Percentiles rank a stretch among this genome's conserved stretches.
Conservation (phyloP, 2,329 filamentous ascomycete species). For the Curvularia sp. region DNA sequence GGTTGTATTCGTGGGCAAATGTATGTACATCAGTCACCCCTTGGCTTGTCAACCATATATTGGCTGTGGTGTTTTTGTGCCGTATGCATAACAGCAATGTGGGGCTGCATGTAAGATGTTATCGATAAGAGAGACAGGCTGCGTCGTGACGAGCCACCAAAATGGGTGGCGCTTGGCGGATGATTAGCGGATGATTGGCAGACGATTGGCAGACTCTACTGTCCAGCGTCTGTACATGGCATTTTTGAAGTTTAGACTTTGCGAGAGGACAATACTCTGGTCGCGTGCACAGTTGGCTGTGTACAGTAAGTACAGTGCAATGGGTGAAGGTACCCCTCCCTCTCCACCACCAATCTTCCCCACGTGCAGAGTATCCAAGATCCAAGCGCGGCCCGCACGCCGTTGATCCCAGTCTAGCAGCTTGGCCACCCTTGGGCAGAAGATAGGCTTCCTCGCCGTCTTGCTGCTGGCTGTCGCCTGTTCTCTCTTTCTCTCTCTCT, state of each 20-base stretch:
- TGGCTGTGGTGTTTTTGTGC: too few species aligned
- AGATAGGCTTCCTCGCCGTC: background rate
- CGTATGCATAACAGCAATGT: too few species aligned
- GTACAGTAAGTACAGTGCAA: background rate
- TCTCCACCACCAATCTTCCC: conserved; percentile 19
- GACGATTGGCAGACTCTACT: background rate
- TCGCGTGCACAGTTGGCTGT: background rate
- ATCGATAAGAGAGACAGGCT: background rate
- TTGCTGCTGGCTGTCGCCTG: background rate
- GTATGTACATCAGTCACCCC: background rate
- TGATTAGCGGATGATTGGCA: too few species aligned
- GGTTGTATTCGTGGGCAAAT: background rate
- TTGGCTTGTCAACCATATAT: too few species aligned
- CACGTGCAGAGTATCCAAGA: conserved; percentile 20
- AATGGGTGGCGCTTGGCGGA: background rate
- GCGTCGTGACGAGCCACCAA: background rate
- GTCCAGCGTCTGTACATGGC: background rate
- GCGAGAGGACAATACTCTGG: background rate
- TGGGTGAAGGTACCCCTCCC: background rate
- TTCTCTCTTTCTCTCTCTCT: too few species aligned
- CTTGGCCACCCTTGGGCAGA: conserved; percentile 1
- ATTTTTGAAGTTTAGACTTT: background rate
- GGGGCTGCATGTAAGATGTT: background rate
- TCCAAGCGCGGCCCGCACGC: conserved; percentile 9
- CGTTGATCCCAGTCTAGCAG: conserved; percentile 2